phyloP scores from a whole-genome alignment of 768 basidiomycete species.

The Strobilomyces echinocephalus region DNA sequence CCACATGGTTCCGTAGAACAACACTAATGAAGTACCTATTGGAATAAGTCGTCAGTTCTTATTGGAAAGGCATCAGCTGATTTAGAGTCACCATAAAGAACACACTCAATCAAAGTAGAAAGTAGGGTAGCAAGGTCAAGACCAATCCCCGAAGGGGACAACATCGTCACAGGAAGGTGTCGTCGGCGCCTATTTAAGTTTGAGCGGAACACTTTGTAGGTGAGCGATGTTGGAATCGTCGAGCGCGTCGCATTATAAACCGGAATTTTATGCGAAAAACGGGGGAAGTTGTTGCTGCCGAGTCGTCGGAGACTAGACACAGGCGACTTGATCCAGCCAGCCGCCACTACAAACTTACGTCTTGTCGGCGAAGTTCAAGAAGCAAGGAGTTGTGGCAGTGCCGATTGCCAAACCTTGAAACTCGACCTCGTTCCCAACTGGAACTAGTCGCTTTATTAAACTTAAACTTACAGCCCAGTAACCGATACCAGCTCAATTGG shows the following conservation, averaged over 20 bases:
- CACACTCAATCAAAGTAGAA: conserved; percentile 15
- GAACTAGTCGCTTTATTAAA: too few relatives aligned
- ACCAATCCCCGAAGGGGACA: conserved; percentile 2
- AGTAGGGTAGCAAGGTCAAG: conserved; percentile 15
- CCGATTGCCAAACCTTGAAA: too few relatives aligned
- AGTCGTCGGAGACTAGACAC: conserved; percentile 2
- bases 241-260: too few relatives aligned
- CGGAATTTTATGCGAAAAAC: conserved; percentile 1
- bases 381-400: too few relatives aligned
- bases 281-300: too few relatives aligned
- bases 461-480: too few relatives aligned
- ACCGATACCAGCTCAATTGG: too few relatives aligned
- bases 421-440: too few relatives aligned
- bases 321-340: not conserved
- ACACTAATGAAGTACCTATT: conserved; percentile 18
- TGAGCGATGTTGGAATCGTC: not conserved
- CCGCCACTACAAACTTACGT: too few relatives aligned
- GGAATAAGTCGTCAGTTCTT: not conserved
- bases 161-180: not conserved
- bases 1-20: conserved; percentile 25
- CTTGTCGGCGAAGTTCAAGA: too few relatives aligned
- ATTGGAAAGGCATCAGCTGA: not conserved
- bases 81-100: conserved; percentile 20
- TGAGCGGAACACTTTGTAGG: not conserved
- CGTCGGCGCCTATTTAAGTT: not conserved